Conservation (phyloP, 2,329 filamentous ascomycete species). For the Delphinella strobiligena region DNA sequence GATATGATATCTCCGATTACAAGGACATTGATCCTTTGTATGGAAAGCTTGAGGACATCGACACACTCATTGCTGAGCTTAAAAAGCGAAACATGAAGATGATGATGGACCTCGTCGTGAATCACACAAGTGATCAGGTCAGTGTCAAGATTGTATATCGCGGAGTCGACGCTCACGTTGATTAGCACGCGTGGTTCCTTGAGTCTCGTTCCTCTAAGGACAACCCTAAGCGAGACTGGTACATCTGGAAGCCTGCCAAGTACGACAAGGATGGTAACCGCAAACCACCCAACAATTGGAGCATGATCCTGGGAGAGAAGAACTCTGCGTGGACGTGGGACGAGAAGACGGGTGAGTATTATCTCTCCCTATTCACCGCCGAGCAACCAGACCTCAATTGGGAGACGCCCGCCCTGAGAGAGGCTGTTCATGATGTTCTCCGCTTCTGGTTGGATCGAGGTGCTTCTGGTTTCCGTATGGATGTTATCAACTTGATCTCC, state of each 20-base stretch:
- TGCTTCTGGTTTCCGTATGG: conserved; percentile 35
- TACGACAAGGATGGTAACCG: conserved; percentile 42
- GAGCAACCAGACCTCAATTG: conserved; percentile 38
- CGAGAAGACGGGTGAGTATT: conserved; percentile 34
- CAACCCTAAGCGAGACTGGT: conserved; percentile 48
- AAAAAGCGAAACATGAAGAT: conserved; percentile 35
- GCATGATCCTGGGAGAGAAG: conserved; percentile 25
- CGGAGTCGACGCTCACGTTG: conserved; percentile 19
- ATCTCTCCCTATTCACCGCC: conserved; percentile 33
- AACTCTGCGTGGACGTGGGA: conserved; percentile 34
- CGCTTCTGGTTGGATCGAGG: conserved; percentile 37
- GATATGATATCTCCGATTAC: conserved; percentile 25
- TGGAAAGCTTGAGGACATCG: conserved; percentile 34
- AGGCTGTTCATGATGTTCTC: conserved; percentile 34
- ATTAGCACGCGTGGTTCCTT: conserved; percentile 47
- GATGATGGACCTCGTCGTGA: conserved; percentile 37
- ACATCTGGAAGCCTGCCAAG: conserved; percentile 51
- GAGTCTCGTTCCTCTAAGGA: conserved; percentile 39
- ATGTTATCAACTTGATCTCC: conserved; percentile 38
- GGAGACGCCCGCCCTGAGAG: conserved; percentile 32
- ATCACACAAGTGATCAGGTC: conserved; percentile 29
- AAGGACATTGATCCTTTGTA: conserved; percentile 35
- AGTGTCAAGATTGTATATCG: too few relatives aligned
- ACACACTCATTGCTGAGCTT: conserved; percentile 30
- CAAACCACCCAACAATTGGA: conserved; percentile 47